These are phyloP conservation scores for Microbotryum violaceum DNA, from an alignment of 1,284 basidiomycete species.

Conservation along the genomic window DNA sequence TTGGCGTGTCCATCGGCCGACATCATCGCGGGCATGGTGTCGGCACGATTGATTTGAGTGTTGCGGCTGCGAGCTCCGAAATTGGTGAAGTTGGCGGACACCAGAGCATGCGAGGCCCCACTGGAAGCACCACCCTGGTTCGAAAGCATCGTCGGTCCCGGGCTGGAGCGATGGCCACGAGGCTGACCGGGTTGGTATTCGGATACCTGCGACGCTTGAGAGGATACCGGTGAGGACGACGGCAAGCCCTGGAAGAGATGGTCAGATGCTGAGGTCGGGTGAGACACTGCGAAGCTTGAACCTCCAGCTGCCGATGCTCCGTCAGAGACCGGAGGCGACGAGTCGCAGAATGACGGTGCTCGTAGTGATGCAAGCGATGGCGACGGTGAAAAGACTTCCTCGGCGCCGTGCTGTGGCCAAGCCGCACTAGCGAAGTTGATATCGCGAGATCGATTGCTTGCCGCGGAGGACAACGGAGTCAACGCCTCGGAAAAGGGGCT, in stretches of 20 bases:
- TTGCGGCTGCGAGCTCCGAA: neutral
- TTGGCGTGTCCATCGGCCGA: slow-evolving; percentile 46
- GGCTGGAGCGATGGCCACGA: slow-evolving; percentile 16
- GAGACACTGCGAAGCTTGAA: neutral
- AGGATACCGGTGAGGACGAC: slow-evolving; percentile 21
- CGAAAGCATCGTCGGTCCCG: slow-evolving; percentile 10
- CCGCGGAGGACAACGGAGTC: slow-evolving; percentile 9
- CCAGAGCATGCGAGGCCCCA: neutral
- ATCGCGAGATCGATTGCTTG: slow-evolving; percentile 15
- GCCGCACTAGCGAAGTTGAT: slow-evolving; percentile 7
- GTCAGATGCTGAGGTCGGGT: slow-evolving; percentile 28
- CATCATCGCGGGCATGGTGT: slow-evolving; percentile 1
- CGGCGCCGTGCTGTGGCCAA: slow-evolving; percentile 13
- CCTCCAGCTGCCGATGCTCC: slow-evolving; percentile 5
- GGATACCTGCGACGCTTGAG: slow-evolving; percentile 11
- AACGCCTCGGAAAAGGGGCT: no score
- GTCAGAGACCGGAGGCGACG: slow-evolving; percentile 23
- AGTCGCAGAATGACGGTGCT: slow-evolving; percentile 32
- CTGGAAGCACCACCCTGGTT: neutral
- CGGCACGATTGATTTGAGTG: neutral
- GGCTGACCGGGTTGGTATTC: slow-evolving; percentile 12
- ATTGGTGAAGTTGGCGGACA: neutral
- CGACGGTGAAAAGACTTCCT: slow-evolving; percentile 19
- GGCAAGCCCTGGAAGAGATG: slow-evolving; percentile 21
- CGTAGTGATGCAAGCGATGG: slow-evolving; percentile 22